Conservation (phyloP, 208 protist species). For the Leishmania lainsoni region DNA sequence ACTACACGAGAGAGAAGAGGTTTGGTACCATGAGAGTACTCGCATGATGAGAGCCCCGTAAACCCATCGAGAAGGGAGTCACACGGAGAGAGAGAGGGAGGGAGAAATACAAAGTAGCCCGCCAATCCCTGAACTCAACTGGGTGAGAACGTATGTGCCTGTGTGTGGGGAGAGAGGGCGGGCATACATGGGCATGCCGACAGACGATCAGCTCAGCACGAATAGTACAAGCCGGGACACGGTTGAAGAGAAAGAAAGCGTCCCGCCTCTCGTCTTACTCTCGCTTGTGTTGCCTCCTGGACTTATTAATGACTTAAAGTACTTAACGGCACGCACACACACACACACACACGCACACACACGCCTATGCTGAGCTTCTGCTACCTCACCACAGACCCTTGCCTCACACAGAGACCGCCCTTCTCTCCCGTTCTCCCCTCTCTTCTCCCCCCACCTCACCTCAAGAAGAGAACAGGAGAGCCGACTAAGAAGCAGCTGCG, state of each 20-base stretch:
- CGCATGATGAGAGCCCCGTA: background rate
- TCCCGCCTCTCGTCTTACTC: background rate
- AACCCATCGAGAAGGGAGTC: background rate
- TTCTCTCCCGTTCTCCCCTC: background rate
- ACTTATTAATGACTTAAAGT: background rate
- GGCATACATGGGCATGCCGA: background rate
- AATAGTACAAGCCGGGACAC: background rate
- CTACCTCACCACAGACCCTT: background rate
- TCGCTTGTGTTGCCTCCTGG: background rate
- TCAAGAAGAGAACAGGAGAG: background rate
- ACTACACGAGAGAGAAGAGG: background rate
- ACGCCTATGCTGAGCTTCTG: background rate
- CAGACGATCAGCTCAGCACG: background rate
- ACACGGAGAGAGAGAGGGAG: background rate
- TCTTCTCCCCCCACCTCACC: background rate
- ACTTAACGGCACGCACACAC: no score
- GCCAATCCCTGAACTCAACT: background rate
- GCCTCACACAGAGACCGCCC: background rate
- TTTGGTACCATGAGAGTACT: background rate
- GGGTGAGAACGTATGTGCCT: background rate
- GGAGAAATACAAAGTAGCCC: background rate
- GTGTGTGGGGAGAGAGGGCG: no score
- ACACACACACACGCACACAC: slow-evolving; percentile 6
- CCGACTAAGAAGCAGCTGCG: background rate
- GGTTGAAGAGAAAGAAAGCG: background rate